Evolutionary conservation across 352 stramenopile genomes (phyloP).

Genomic region (Pythium periplocum): DNA sequence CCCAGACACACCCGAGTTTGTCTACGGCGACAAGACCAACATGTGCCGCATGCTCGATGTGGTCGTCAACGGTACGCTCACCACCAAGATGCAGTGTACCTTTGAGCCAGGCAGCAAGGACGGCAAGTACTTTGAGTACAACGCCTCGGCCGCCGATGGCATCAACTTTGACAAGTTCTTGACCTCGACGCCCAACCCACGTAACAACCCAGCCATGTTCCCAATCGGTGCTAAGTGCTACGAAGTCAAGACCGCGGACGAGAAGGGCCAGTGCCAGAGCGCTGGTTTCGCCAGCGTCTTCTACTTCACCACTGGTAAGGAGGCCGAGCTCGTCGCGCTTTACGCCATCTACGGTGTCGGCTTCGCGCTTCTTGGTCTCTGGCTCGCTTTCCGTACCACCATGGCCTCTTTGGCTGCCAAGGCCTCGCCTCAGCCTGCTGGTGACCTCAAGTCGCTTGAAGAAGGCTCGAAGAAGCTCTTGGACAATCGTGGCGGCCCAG

Average conservation of each 20-base stretch:
- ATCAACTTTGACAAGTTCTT: conserved; percentile 10
- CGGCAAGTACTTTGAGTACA: conserved; percentile 15
- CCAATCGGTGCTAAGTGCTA: conserved; percentile 13
- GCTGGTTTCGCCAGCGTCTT: conserved; percentile 9
- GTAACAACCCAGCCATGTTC: conserved; percentile 22
- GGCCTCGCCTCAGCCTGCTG: neutral
- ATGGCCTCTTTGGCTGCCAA: neutral
- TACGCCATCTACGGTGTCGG: conserved; percentile 22
- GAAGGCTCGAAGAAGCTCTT: conserved; percentile 23
- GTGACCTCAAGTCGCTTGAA: conserved; percentile 5
- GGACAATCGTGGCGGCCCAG: conserved; percentile 19
- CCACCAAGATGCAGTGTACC: conserved; percentile 15
- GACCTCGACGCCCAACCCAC: conserved; percentile 18
- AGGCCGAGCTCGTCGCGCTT: conserved; percentile 14
- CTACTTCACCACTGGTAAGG: conserved; percentile 19
- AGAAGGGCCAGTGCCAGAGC: neutral
- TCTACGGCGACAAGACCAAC: conserved; percentile 14
- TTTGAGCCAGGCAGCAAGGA: conserved; percentile 6
- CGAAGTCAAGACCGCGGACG: conserved; percentile 3
- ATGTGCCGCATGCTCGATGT: conserved; percentile 18
- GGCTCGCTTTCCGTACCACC: conserved; percentile 5
- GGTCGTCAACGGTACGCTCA: conserved; percentile 9
- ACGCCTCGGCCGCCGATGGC: conserved; percentile 11
- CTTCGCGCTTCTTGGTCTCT: conserved; percentile 16
- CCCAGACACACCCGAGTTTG: conserved; percentile 19